These are phyloP conservation scores for Rhynchosporium secalis DNA, from an alignment of 2,329 filamentous ascomycete species.

Conservation along the genomic window DNA sequence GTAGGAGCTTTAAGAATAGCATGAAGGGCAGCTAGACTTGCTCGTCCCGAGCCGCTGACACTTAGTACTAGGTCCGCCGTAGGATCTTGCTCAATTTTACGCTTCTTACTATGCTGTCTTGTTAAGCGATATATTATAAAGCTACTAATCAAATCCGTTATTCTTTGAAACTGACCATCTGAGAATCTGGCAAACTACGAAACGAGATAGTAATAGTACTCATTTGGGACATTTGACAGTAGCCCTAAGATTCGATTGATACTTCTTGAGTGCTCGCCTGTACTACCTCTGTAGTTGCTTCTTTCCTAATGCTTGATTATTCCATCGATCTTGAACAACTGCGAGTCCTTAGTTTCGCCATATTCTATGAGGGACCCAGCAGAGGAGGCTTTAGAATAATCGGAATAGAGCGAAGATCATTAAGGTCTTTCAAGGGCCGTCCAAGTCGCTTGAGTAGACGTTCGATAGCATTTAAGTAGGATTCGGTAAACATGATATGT, in stretches of 20 bases:
- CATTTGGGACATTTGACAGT: constrained; percentile 70
- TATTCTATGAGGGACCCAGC: constrained; percentile 51
- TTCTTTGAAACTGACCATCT: constrained; percentile 64
- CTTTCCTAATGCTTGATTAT: constrained; percentile 11
- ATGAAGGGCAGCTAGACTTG: constrained; percentile 66
- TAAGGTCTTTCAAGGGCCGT: constrained; percentile 63
- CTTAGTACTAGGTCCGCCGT: constrained; percentile 71
- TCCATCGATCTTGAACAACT: constrained; percentile 32
- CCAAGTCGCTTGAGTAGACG: constrained; percentile 77
- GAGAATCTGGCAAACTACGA: constrained; percentile 76
- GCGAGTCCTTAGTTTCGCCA: constrained; percentile 16
- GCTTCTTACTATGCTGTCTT: constrained; percentile 67
- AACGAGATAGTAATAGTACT: constrained; percentile 75
- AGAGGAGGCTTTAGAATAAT: constrained; percentile 79
- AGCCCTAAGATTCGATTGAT: constrained; percentile 83
- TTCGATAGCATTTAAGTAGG: constrained; percentile 75
- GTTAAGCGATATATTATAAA: constrained; percentile 81
- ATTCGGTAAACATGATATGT: constrained; percentile 68
- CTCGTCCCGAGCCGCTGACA: constrained; percentile 63
- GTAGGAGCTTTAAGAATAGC: constrained; percentile 61
- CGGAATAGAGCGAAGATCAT: constrained; percentile 74
- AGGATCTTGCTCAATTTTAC: constrained; percentile 58
- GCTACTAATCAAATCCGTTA: constrained; percentile 74
- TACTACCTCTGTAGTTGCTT: constrained; percentile 32
- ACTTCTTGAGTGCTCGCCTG: constrained; percentile 75